Percentiles rank a stretch among this genome's conserved stretches.
Evolutionary conservation across 2,329 filamentous ascomycete species (phyloP).

Genomic region (Sporothrix euskadiensis): DNA sequence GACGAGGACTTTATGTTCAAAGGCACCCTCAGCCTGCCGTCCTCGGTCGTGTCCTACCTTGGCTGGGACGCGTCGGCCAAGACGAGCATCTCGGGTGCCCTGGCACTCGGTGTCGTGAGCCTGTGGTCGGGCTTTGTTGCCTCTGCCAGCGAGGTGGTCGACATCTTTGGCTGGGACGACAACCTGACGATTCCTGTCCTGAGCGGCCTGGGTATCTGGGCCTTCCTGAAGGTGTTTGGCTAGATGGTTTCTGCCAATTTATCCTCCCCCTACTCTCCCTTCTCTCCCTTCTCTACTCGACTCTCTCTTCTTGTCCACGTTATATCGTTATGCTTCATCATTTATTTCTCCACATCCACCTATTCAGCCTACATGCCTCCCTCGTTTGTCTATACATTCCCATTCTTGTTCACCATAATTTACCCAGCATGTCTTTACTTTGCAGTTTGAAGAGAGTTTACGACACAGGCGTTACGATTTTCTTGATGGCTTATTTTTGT

Average conservation of each 20-base stretch:
- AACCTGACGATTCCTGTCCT: constrained; percentile 95
- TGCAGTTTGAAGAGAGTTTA: constrained; percentile 12
- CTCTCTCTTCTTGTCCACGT: background rate
- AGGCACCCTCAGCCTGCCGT: constrained; percentile 71
- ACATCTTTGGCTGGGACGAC: constrained; percentile 93
- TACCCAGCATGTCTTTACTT: background rate
- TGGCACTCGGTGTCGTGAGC: constrained; percentile 79
- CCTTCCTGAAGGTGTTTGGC: constrained; percentile 85
- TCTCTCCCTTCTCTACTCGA: background rate
- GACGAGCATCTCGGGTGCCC: constrained; percentile 64
- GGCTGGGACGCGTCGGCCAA: constrained; percentile 44
- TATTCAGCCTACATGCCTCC: background rate
- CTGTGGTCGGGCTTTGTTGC: constrained; percentile 86
- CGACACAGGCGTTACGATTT: constrained; percentile 18
- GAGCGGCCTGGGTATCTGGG: constrained; percentile 85
- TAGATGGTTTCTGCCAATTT: constrained; percentile 34
- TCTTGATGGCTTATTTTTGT: background rate
- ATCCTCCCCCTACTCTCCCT: background rate
- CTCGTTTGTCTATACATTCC: background rate
- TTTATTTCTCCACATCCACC: background rate
- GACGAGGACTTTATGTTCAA: constrained; percentile 81
- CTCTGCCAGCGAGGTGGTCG: constrained; percentile 83
- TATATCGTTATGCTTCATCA: background rate
- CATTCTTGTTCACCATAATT: background rate
- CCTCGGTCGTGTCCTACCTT: constrained; percentile 46